phyloP scores from a whole-genome alignment of 78 protist genomes.

The Chrysochromulina tobinii region DNA sequence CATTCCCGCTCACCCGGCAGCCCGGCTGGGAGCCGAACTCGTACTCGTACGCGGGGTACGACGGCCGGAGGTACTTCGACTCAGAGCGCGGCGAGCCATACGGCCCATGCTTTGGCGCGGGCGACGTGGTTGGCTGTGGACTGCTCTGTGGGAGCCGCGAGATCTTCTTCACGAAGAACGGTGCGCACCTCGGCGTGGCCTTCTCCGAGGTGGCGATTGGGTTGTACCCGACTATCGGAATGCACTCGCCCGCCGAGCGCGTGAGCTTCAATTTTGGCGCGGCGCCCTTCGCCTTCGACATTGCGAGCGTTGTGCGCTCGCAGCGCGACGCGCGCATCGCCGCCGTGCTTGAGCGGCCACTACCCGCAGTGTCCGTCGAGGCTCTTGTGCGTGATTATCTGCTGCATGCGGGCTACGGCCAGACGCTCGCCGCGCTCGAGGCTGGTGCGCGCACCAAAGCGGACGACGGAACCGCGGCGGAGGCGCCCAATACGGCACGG shows the following conservation, averaged over 20 bases:
- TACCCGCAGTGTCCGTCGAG: neutral
- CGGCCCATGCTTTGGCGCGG: neutral
- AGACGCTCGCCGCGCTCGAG: neutral
- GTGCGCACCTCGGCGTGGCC: neutral
- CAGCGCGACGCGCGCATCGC: neutral
- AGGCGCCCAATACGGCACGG: no score
- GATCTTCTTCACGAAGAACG: conserved; percentile 33
- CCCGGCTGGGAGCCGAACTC: conserved; percentile 37
- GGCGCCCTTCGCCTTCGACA: conserved; percentile 22
- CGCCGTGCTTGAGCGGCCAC: neutral
- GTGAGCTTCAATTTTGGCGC: conserved; percentile 15
- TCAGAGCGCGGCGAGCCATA: conserved; percentile 39
- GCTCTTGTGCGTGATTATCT: neutral
- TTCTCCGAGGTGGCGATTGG: neutral
- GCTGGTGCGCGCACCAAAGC: neutral
- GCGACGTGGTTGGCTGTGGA: conserved; percentile 45
- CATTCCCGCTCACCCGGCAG: neutral
- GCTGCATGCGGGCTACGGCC: neutral
- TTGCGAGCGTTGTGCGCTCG: neutral
- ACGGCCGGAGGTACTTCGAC: conserved; percentile 5
- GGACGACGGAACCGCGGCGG: neutral
- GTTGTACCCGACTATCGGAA: neutral
- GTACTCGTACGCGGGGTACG: conserved; percentile 27
- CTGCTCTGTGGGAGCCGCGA: neutral
- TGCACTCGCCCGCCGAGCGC: conserved; percentile 10